These are phyloP conservation scores for Amauroascus verrucosus DNA, from an alignment of 2,329 filamentous ascomycete genomes.

Conservation along the genomic window DNA sequence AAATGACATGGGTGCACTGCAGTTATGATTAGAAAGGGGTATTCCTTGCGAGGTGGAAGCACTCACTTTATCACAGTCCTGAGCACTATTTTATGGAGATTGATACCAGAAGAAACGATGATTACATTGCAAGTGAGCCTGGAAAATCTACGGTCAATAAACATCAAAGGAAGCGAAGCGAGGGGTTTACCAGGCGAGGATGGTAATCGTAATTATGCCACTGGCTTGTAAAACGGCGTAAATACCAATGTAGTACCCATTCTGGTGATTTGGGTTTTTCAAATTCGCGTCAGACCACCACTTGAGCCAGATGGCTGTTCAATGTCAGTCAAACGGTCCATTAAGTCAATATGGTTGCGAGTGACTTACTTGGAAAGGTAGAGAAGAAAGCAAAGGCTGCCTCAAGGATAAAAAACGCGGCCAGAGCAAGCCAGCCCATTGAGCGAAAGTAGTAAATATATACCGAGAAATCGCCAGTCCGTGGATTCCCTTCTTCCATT, in stretches of 20 bases:
- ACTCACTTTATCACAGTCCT: too few species aligned
- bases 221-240: too few species aligned
- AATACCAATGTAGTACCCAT: too few species aligned
- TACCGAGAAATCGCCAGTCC: constrained; percentile 8
- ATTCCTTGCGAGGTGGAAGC: not conserved
- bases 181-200: too few species aligned
- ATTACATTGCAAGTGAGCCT: not conserved
- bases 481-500: not conserved
- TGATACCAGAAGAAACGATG: not conserved
- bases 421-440: not conserved
- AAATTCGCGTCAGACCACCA: not conserved
- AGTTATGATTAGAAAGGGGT: not conserved
- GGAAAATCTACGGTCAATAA: too few species aligned
- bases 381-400: constrained; percentile 13
- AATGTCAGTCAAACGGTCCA: constrained; percentile 18
- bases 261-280: too few species aligned
- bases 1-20: constrained; percentile 32
- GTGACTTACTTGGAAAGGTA: constrained; percentile 19
- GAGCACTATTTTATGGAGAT: too few species aligned
- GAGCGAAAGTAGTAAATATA: constrained; percentile 6
- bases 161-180: too few species aligned
- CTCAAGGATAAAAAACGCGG: not conserved
- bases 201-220: too few species aligned
- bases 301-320: not conserved
- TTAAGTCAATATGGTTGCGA: constrained; percentile 20